A percentile compares a stretch with the other conserved stretches of the same genome.
Conservation (phyloP, 352 stramenopile species). For the Thalassiosira sp. region DNA sequence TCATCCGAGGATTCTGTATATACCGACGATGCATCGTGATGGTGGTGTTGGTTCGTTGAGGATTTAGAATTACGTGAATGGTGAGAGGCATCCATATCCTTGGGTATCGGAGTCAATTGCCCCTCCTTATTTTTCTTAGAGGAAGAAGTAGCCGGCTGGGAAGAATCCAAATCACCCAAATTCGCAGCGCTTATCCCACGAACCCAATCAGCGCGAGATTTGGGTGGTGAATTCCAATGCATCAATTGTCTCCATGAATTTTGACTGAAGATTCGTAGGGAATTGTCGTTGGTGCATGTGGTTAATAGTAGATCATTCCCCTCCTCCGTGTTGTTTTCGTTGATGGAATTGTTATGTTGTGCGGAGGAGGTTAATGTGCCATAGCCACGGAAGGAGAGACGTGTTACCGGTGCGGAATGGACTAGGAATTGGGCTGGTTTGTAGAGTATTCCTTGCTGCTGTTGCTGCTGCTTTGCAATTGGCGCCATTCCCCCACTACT, state of each 20-base stretch:
- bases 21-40: slow-evolving; percentile 20
- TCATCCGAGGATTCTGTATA: slow-evolving; percentile 17
- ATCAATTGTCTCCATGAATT: slow-evolving; percentile 78
- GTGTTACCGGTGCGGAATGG: slow-evolving; percentile 68
- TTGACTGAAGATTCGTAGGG: slow-evolving; percentile 76
- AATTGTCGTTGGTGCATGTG: slow-evolving; percentile 63
- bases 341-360: background rate
- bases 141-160: slow-evolving; percentile 9
- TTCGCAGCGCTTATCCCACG: slow-evolving; percentile 71
- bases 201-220: slow-evolving; percentile 77
- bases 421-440: slow-evolving; percentile 76
- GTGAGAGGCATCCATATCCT: slow-evolving; percentile 16
- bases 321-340: slow-evolving; percentile 32
- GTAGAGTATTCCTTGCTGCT: slow-evolving; percentile 65
- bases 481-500: background rate
- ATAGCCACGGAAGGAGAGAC: slow-evolving; percentile 72
- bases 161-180: slow-evolving; percentile 79
- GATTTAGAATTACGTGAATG: slow-evolving; percentile 5
- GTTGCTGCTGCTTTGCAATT: background rate
- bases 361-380: slow-evolving; percentile 59
- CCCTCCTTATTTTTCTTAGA: slow-evolving; percentile 4
- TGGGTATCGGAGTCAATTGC: slow-evolving; percentile 35
- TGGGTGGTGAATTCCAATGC: slow-evolving; percentile 70
- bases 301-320: slow-evolving; percentile 82
- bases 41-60: background rate